Percentiles rank a stretch among this genome's conserved stretches.
phyloP scores from a whole-genome alignment of 2,329 filamentous ascomycete genomes.

The Monosporascus cannonballus region DNA sequence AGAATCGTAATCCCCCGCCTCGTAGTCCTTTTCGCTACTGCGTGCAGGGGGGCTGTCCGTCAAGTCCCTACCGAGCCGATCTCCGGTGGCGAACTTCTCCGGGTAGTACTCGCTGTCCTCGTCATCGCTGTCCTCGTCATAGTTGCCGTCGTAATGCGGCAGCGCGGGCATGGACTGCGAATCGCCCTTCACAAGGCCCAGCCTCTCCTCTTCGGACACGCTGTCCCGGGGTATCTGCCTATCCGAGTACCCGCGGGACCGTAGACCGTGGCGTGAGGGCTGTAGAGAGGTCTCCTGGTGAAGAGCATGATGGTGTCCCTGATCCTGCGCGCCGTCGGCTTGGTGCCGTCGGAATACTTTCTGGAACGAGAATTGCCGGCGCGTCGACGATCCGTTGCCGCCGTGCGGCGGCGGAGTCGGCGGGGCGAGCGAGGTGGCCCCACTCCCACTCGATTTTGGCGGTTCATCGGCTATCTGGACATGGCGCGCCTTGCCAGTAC shows the following conservation, averaged over 20 bases:
- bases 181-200: slow-evolving; percentile 78
- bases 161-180: slow-evolving; percentile 29
- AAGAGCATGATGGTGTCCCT: slow-evolving; percentile 17
- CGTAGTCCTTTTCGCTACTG: background rate
- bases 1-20: too few species aligned
- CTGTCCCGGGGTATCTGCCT: slow-evolving; percentile 35
- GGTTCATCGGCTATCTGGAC: slow-evolving; percentile 39
- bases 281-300: background rate
- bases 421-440: slow-evolving; percentile 37
- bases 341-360: slow-evolving; percentile 66
- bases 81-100: slow-evolving; percentile 18
- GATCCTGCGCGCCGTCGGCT: slow-evolving; percentile 25
- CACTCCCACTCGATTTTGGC: slow-evolving; percentile 34
- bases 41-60: slow-evolving; percentile 29
- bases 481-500: slow-evolving; percentile 32
- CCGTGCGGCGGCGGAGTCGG: slow-evolving; percentile 57
- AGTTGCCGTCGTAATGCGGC: slow-evolving; percentile 30
- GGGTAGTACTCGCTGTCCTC: slow-evolving; percentile 23
- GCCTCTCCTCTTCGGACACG: slow-evolving; percentile 73
- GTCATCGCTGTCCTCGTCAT: slow-evolving; percentile 27
- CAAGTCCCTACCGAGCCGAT: slow-evolving; percentile 36
- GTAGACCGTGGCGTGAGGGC: slow-evolving; percentile 15
- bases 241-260: slow-evolving; percentile 34
- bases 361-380: slow-evolving; percentile 87
- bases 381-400: slow-evolving; percentile 39